Conservation (phyloP, 2,329 filamentous ascomycete genomes). For the Trichoderma atrobrunneum region DNA sequence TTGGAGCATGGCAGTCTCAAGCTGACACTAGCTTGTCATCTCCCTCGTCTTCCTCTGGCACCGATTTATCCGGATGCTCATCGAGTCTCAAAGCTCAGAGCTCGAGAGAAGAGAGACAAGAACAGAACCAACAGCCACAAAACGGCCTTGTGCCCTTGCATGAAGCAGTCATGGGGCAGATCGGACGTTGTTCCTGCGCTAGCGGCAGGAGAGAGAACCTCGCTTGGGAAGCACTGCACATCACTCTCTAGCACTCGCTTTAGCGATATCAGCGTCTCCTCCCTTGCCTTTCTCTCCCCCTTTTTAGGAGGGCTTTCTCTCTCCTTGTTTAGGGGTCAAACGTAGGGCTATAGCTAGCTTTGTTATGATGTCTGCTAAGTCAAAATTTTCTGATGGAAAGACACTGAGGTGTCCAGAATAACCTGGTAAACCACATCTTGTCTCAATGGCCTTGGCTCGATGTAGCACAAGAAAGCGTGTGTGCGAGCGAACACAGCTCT, state of each 20-base stretch:
- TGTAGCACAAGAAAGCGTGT: not conserved
- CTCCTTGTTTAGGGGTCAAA: not conserved
- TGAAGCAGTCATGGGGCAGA: conserved; percentile 6
- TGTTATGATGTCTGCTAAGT: not conserved
- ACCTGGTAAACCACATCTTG: not conserved
- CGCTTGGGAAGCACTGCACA: conserved; percentile 13
- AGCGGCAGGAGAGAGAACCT: not conserved
- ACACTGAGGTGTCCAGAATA: not conserved
- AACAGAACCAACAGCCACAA: not conserved
- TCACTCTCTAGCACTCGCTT: conserved; percentile 3
- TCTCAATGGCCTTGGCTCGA: not conserved
- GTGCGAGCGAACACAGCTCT: not conserved
- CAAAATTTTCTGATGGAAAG: not conserved
- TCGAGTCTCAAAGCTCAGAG: not conserved
- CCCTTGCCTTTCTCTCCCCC: not conserved
- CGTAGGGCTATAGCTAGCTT: not conserved
- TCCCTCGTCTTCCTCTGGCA: not conserved
- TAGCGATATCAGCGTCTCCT: not conserved
- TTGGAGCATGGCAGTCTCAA: not conserved
- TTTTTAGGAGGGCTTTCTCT: not conserved
- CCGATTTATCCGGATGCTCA: not conserved
- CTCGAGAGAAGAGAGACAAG: not conserved
- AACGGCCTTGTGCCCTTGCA: not conserved
- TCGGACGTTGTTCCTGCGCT: conserved; percentile 18
- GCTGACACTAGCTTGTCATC: not conserved